phyloP scores from a whole-genome alignment of 345 rosid genomes.

The Raphanus raphanistrum region DNA sequence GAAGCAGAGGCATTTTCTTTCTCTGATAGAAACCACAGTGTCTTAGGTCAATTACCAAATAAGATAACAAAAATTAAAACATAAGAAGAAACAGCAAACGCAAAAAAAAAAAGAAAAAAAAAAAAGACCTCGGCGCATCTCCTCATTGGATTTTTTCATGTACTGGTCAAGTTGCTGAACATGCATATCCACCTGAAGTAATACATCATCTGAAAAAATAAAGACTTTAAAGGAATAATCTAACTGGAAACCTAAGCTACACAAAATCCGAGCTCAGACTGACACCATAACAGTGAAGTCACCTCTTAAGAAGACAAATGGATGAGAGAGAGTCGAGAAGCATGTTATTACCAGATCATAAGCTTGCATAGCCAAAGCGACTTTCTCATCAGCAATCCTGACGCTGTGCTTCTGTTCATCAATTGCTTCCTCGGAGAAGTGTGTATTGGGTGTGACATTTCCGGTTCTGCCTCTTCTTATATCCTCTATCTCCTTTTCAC shows the following conservation, averaged over 20 bases:
- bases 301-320: not conserved
- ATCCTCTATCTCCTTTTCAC: slow-evolving; percentile 87
- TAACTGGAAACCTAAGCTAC: slow-evolving; percentile 24
- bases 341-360: slow-evolving; percentile 74
- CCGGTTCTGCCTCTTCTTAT: slow-evolving; percentile 66
- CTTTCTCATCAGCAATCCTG: slow-evolving; percentile 95
- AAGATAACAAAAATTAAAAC: not conserved
- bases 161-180: slow-evolving; percentile 94
- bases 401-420: slow-evolving; percentile 95
- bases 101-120: no score
- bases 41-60: not conserved
- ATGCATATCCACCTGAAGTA: slow-evolving; percentile 88
- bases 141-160: slow-evolving; percentile 73
- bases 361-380: slow-evolving; percentile 82
- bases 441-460: slow-evolving; percentile 50
- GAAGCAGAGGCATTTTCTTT: slow-evolving; percentile 58
- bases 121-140: slow-evolving; percentile 69
- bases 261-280: not conserved
- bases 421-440: slow-evolving; percentile 84
- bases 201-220: slow-evolving; percentile 34
- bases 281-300: not conserved
- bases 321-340: not conserved
- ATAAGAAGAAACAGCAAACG: not conserved
- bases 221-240: slow-evolving; percentile 20
- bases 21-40: slow-evolving; percentile 44